Conservation (phyloP, 768 basidiomycete genomes). For the Boletus sp. region DNA sequence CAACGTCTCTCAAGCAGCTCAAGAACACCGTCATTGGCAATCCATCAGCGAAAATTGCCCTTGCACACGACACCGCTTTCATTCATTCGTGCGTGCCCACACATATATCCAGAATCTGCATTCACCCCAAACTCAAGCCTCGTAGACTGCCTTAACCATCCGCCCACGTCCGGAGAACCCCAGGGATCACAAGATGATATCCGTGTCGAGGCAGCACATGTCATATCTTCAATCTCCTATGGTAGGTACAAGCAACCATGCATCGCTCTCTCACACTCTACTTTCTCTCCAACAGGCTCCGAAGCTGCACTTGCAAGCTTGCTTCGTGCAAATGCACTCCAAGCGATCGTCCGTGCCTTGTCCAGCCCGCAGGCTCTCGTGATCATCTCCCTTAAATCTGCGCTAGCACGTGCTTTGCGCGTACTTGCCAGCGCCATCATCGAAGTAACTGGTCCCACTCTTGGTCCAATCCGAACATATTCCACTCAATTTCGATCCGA, state of each 20-base stretch:
- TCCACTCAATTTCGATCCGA: constrained; percentile 41
- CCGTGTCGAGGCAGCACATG: constrained; percentile 70
- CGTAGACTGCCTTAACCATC: constrained; percentile 55
- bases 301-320: constrained; percentile 56
- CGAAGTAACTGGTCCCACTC: constrained; percentile 65
- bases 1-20: constrained; percentile 51
- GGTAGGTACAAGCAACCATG: constrained; percentile 35
- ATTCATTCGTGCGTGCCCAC: constrained; percentile 46
- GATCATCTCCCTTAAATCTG: constrained; percentile 42
- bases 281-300: constrained; percentile 44
- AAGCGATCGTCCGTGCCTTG: constrained; percentile 61
- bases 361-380: constrained; percentile 39
- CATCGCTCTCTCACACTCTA: neutral
- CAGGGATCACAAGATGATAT: constrained; percentile 46
- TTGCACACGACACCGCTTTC: constrained; percentile 55
- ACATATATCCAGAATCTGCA: neutral
- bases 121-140: constrained; percentile 40
- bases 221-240: constrained; percentile 70
- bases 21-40: constrained; percentile 82
- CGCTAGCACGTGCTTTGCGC: constrained; percentile 62
- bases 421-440: constrained; percentile 57
- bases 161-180: constrained; percentile 30
- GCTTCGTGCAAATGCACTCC: constrained; percentile 53
- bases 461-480: constrained; percentile 52
- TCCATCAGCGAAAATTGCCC: constrained; percentile 60